Evolutionary conservation across 805 yeast genomes (phyloP), one percentile per base, ranked within the genome.

Genomic region (Blastobotrys mokoenaii): DNA sequence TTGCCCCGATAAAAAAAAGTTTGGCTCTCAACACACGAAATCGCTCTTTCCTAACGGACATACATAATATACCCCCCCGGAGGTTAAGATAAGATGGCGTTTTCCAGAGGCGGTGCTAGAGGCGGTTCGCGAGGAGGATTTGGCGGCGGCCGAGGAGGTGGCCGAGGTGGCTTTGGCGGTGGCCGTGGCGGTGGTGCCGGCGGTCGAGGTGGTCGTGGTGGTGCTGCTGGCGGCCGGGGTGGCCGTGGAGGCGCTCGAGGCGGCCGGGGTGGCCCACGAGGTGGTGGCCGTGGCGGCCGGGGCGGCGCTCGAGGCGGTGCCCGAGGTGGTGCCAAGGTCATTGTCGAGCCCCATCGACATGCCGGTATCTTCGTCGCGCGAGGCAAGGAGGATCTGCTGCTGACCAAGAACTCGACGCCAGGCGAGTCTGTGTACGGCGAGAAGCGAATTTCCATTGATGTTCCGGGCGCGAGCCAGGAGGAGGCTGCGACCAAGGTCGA

Each of bases 401-500:
- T 93, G 53, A 93, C 98, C 62, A 90, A 84, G 75, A 93, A 93
- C 76, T 71, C 83, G 65, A 95, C 96, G 40, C 97, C 98, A 62
- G 98, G 98, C 70, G 98, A 90, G 70, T 79, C 93, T 47, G 98
- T 93, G 46, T 93, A 93, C 73, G 97, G 97, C 63, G 98, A 93
- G 74, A 93, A 93, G 80, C 81, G 97, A 75, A 76, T 93, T 53
- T 70, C 94, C 48, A 77, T 93, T 51, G 98, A 93, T 68, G 96
- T 85, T 66, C 95, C 97, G 55, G 78, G 90, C 47, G 79, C 74
- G 61, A 95, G 84, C 64, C 95, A 84, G 63, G 67, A 64, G 29
- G 56, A 49, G 4, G 63, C 61, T 16, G 85, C 81, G 48, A 88
- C 97, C 63, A 93, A 93, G 77, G 78, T 81, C 51, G 98, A 93